Evolutionary conservation across 2,329 filamentous ascomycete species (phyloP).

Genomic region (Claviceps humidiphila): DNA sequence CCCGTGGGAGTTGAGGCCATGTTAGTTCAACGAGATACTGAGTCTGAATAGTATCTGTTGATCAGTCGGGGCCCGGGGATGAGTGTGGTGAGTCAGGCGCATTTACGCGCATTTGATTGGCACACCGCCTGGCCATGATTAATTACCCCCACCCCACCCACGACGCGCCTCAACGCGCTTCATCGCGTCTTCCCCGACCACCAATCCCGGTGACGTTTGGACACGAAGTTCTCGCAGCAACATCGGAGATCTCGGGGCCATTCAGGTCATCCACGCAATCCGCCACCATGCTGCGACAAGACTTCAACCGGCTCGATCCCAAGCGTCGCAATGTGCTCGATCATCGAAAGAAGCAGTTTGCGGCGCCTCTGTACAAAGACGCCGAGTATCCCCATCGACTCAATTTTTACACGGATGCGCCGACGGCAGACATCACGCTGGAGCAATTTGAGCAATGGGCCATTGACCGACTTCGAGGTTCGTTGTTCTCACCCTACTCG

Average conservation of each 20-base stretch:
- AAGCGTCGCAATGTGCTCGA: slow-evolving; percentile 70
- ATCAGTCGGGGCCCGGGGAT: too few species aligned
- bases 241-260: background rate
- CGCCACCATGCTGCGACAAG: slow-evolving; percentile 33
- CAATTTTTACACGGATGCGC: slow-evolving; percentile 82
- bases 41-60: too few species aligned
- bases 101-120: too few species aligned
- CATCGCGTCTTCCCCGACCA: background rate
- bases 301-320: slow-evolving; percentile 41
- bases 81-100: too few species aligned
- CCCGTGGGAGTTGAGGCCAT: too few species aligned
- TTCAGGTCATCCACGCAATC: background rate
- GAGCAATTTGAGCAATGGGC: slow-evolving; percentile 99
- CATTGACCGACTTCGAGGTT: slow-evolving; percentile 77
- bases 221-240: background rate
- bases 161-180: background rate
- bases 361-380: slow-evolving; percentile 60
- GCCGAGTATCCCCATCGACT: slow-evolving; percentile 72
- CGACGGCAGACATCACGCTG: slow-evolving; percentile 85
- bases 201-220: background rate
- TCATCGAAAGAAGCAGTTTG: slow-evolving; percentile 78
- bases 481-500: slow-evolving; percentile 6
- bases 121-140: background rate
- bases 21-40: too few species aligned
- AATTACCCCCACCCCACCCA: background rate